A percentile compares a stretch with the other conserved stretches of the same genome.
phyloP scores from a whole-genome alignment of 495 filamentous ascomycete species.

The Sordaria brevicollis region DNA sequence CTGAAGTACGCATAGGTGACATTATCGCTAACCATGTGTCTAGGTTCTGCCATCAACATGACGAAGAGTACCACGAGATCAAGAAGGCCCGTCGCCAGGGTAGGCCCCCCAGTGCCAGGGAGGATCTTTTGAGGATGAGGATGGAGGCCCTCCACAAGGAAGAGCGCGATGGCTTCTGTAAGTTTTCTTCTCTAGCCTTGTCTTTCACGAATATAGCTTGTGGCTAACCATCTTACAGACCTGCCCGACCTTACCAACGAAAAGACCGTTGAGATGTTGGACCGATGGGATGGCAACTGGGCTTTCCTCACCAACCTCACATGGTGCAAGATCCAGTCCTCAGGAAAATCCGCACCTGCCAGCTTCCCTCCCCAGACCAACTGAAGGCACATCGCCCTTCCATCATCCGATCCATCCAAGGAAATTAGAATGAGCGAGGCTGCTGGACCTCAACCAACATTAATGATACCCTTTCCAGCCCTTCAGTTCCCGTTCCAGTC shows the following conservation, averaged over 20 bases:
- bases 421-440: not conserved
- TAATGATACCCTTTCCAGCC: conserved; percentile 7
- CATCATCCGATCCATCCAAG: not conserved
- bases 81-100: conserved; percentile 72
- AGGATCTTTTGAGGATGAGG: conserved; percentile 65
- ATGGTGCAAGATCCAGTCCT: conserved; percentile 50
- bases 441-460: conserved; percentile 1
- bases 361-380: conserved; percentile 52
- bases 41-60: conserved; percentile 69
- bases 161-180: conserved; percentile 71
- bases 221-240: conserved; percentile 24
- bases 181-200: conserved; percentile 13
- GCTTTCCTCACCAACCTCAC: conserved; percentile 41
- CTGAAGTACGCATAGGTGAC: not conserved
- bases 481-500: not conserved
- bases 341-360: conserved; percentile 44
- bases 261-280: conserved; percentile 33
- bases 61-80: conserved; percentile 62
- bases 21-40: not conserved
- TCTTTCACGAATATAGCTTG: not conserved
- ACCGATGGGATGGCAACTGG: conserved; percentile 44
- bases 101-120: conserved; percentile 64
- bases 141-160: conserved; percentile 66
- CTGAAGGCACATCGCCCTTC: conserved; percentile 3
- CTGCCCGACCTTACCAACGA: conserved; percentile 39